phyloP scores from a whole-genome alignment of 2,329 filamentous ascomycete genomes.

The Ceratocystis albifundus region DNA sequence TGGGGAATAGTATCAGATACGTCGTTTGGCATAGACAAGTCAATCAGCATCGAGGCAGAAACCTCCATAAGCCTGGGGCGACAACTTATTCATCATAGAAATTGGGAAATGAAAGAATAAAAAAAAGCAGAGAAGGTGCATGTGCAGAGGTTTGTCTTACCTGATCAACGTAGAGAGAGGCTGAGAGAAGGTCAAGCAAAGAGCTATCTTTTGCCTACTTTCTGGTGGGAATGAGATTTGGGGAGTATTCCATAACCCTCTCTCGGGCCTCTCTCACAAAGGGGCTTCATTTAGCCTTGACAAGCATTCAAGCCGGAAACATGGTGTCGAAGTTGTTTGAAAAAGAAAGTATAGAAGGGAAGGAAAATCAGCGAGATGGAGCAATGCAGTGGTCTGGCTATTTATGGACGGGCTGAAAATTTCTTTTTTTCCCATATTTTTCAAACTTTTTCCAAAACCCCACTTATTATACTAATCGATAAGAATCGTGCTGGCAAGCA shows the following conservation, averaged over 20 bases:
- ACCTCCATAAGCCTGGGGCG: slow-evolving; percentile 41
- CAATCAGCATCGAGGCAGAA: slow-evolving; percentile 40
- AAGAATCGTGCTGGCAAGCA: neutral
- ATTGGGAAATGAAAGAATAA: slow-evolving; percentile 10
- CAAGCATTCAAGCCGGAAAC: neutral
- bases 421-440: slow-evolving; percentile 10
- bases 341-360: slow-evolving; percentile 4
- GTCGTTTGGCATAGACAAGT: slow-evolving; percentile 45
- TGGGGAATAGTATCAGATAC: slow-evolving; percentile 20
- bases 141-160: neutral
- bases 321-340: neutral
- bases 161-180: neutral
- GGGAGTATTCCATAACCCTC: neutral
- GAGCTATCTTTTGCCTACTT: neutral
- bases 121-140: neutral
- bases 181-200: slow-evolving; percentile 1
- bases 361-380: neutral
- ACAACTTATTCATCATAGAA: slow-evolving; percentile 39
- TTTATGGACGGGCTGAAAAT: slow-evolving; percentile 2
- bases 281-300: neutral
- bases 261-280: neutral
- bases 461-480: slow-evolving; percentile 14
- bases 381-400: neutral
- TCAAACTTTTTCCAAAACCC: slow-evolving; percentile 3
- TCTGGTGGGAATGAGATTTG: neutral